These are phyloP conservation scores for Tardiomyces blankii DNA, from an alignment of 1,139 yeast genomes.

Conservation along the genomic window DNA sequence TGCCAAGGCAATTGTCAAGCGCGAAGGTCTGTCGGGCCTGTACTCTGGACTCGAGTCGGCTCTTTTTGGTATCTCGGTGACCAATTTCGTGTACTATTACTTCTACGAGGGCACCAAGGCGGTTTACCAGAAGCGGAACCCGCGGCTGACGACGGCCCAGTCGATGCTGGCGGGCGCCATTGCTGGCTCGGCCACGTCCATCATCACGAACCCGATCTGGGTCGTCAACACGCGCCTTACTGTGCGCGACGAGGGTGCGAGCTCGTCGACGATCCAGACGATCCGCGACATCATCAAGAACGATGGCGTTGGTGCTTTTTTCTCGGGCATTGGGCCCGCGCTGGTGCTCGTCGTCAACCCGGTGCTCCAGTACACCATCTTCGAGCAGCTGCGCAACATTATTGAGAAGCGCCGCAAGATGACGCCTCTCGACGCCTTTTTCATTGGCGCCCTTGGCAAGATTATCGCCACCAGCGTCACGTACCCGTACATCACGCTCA, in stretches of 20 bases:
- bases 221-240: constrained; percentile 88
- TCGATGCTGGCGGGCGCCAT: constrained; percentile 71
- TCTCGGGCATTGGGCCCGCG: constrained; percentile 83
- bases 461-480: constrained; percentile 77
- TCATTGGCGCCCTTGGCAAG: constrained; percentile 85
- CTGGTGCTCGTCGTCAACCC: constrained; percentile 79
- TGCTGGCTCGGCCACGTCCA: constrained; percentile 80
- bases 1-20: constrained; percentile 38
- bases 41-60: constrained; percentile 88
- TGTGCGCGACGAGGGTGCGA: constrained; percentile 25
- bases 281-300: constrained; percentile 50
- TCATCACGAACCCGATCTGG: constrained; percentile 92
- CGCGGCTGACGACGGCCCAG: constrained; percentile 43
- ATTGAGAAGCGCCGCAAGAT: constrained; percentile 45
- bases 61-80: constrained; percentile 70
- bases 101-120: constrained; percentile 68
- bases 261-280: constrained; percentile 35
- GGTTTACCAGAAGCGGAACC: constrained; percentile 32
- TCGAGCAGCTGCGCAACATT: constrained; percentile 70
- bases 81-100: constrained; percentile 84
- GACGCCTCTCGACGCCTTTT: constrained; percentile 57
- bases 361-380: constrained; percentile 77
- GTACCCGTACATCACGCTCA: constrained; percentile 80
- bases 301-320: constrained; percentile 65
- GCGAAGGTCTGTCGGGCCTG: constrained; percentile 61